Percentiles rank a stretch among this genome's conserved stretches.
phyloP scores from a whole-genome alignment of 2,329 filamentous ascomycete species.

The Sporothrix euskadiensis region DNA sequence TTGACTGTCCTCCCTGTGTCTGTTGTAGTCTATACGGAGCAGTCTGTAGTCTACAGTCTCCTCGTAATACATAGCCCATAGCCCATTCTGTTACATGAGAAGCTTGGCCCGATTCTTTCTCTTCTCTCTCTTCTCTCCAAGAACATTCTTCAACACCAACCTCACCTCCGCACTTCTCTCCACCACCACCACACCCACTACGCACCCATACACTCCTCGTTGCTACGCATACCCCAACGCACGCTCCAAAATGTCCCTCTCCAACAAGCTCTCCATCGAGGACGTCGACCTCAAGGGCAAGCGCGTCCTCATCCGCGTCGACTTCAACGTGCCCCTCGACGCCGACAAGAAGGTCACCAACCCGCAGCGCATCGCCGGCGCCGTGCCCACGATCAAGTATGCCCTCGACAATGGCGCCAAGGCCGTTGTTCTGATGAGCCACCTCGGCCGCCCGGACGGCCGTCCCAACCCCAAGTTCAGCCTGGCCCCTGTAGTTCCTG shows the following conservation, averaged over 20 bases:
- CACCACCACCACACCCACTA: too few species aligned
- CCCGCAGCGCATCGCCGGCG: conserved; percentile 96
- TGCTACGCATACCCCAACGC: too few species aligned
- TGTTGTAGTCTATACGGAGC: not conserved
- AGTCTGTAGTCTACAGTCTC: too few species aligned
- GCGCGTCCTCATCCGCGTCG: conserved; percentile 95
- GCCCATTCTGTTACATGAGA: not conserved
- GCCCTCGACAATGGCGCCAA: conserved; percentile 88
- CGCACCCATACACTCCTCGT: not conserved
- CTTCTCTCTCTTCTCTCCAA: not conserved
- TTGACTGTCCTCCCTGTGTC: not conserved
- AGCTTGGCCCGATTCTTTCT: conserved; percentile 1
- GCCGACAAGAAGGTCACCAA: conserved; percentile 92
- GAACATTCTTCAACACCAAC: not conserved
- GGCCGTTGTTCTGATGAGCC: conserved; percentile 95
- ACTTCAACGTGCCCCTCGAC: conserved; percentile 99
- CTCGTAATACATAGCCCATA: not conserved
- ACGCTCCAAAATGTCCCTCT: conserved; percentile 68
- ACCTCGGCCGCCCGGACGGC: conserved; percentile 93
- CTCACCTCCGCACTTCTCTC: not conserved
- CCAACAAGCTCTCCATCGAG: conserved; percentile 95
- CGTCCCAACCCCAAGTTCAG: conserved; percentile 90
- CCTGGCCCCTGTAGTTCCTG: conserved; percentile 84
- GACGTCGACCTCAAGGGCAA: conserved; percentile 98
- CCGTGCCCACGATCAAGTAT: conserved; percentile 92